Percentiles rank a stretch among this genome's conserved stretches.
phyloP scores from a whole-genome alignment of 768 basidiomycete species.

The Xerocomellus chrysenteron region DNA sequence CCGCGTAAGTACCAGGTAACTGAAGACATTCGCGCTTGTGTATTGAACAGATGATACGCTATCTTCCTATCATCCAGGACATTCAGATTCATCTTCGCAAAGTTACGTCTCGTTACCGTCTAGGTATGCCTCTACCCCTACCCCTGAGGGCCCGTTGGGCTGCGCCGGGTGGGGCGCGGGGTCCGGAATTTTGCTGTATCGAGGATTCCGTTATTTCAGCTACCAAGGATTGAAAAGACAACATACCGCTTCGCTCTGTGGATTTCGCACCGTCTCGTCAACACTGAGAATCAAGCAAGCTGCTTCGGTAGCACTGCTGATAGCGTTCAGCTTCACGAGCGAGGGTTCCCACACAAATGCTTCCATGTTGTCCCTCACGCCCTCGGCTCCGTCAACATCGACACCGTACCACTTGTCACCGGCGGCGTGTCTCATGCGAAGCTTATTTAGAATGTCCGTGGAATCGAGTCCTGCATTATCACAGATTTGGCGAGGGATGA shows the following conservation, averaged over 20 bases:
- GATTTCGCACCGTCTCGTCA: constrained; percentile 96
- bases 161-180: constrained; percentile 89
- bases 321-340: constrained; percentile 92
- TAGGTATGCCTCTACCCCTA: constrained; percentile 78
- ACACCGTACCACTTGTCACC: constrained; percentile 92
- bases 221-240: neutral
- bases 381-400: constrained; percentile 85
- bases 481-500: constrained; percentile 97
- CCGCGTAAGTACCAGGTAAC: neutral
- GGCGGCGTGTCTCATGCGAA: constrained; percentile 92
- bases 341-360: constrained; percentile 99
- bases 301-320: constrained; percentile 93
- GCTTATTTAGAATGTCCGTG: constrained; percentile 94
- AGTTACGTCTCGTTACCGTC: constrained; percentile 45
- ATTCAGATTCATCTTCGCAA: constrained; percentile 14
- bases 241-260: constrained; percentile 88
- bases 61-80: constrained; percentile 11
- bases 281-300: constrained; percentile 95
- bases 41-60: constrained; percentile 22
- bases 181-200: constrained; percentile 73
- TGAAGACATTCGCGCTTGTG: constrained; percentile 6
- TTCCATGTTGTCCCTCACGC: constrained; percentile 94
- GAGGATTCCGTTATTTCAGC: constrained; percentile 17
- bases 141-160: constrained; percentile 85
- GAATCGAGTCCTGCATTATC: constrained; percentile 98